phyloP scores from a whole-genome alignment of 306 rosid genomes.

The Prinsepia uniflora region DNA sequence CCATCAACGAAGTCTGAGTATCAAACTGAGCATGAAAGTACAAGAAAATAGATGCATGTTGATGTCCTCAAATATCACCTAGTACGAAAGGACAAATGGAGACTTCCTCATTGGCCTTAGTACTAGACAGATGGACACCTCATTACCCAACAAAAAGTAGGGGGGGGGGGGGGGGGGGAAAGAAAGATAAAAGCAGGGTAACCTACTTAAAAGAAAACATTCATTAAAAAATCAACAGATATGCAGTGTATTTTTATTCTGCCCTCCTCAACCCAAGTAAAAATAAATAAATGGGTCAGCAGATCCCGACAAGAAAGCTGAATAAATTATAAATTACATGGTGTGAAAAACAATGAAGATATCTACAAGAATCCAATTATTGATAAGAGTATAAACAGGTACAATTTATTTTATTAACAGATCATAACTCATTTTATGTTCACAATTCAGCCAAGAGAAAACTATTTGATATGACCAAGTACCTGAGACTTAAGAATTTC shows the following conservation, averaged over 20 bases:
- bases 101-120: not conserved
- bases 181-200: too few species aligned
- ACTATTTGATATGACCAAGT: constrained; percentile 15
- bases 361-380: too few species aligned
- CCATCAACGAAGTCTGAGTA: not conserved
- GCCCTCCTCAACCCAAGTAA: too few species aligned
- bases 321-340: too few species aligned
- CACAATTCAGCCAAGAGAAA: constrained; percentile 6
- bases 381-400: not conserved
- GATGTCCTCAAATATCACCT: not conserved
- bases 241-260: too few species aligned
- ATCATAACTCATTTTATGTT: not conserved
- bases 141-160: not conserved
- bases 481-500: constrained; percentile 96
- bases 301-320: too few species aligned
- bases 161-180: too few species aligned
- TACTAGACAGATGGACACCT: not conserved
- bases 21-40: not conserved
- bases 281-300: too few species aligned
- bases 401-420: not conserved
- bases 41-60: not conserved
- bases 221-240: too few species aligned
- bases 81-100: not conserved
- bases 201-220: too few species aligned
- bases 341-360: not conserved